Evolutionary conservation across 352 stramenopile species (phyloP).

Genomic region (Globisporangium irregulare): DNA sequence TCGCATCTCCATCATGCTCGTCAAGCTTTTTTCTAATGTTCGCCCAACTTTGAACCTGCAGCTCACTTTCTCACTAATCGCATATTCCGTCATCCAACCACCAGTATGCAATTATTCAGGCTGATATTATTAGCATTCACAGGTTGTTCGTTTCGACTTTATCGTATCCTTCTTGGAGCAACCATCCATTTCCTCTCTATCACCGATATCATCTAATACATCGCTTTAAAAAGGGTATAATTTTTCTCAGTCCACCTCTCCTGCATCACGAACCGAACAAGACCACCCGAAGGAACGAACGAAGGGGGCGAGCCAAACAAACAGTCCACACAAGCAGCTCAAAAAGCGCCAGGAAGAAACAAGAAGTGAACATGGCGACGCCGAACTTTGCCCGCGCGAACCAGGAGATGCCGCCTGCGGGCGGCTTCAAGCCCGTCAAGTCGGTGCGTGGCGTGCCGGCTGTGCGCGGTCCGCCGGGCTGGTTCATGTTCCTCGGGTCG

Average conservation of each 20-base stretch:
- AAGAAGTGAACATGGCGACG: constrained; percentile 57
- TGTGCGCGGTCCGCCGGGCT: constrained; percentile 70
- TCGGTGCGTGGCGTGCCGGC: constrained; percentile 63
- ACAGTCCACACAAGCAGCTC: neutral
- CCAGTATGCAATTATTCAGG: constrained; percentile 3
- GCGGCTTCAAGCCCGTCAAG: constrained; percentile 72
- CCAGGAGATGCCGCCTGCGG: constrained; percentile 82
- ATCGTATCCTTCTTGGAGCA: neutral
- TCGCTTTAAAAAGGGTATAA: neutral
- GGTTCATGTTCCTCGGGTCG: constrained; percentile 70
- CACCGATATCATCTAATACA: neutral
- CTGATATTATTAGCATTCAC: neutral
- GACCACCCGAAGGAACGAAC: constrained; percentile 3
- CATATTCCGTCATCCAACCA: constrained; percentile 8
- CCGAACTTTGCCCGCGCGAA: constrained; percentile 69
- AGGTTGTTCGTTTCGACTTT: neutral
- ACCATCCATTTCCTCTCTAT: neutral
- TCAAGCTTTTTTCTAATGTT: neutral
- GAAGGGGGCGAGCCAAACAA: constrained; percentile 4
- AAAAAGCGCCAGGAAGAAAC: constrained; percentile 5
- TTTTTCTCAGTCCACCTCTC: neutral
- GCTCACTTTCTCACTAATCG: neutral
- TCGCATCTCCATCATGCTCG: neutral
- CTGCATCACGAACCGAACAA: constrained; percentile 8
- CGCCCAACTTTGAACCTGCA: neutral